These are phyloP conservation scores for Eutrema salsugineum DNA, from an alignment of 441 rosid genomes.

Conservation along the genomic window DNA sequence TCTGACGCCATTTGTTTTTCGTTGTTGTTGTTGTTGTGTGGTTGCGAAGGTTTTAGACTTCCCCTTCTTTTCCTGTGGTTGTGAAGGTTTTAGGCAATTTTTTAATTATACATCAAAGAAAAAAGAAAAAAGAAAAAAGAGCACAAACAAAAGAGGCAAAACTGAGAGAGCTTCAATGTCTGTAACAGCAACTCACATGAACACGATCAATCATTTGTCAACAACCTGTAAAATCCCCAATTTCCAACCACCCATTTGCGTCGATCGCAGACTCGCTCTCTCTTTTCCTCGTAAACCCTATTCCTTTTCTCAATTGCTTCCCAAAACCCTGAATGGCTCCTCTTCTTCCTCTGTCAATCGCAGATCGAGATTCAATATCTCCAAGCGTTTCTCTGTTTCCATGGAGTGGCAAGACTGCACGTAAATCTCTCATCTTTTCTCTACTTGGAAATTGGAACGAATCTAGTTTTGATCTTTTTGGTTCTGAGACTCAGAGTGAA, in stretches of 20 bases:
- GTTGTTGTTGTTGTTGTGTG: too few species aligned
- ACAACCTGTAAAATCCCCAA: not conserved
- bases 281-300: not conserved
- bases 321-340: constrained; percentile 13
- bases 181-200: constrained; percentile 16
- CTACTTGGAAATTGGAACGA: not conserved
- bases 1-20: too few species aligned
- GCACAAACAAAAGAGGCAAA: not conserved
- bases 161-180: constrained; percentile 17
- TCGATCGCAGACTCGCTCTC: not conserved
- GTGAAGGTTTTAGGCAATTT: not conserved
- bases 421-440: not conserved
- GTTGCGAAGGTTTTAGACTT: too few species aligned
- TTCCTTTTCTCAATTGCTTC: not conserved
- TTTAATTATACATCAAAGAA: not conserved
- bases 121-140: not conserved
- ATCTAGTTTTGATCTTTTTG: not conserved
- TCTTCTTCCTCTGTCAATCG: constrained; percentile 8
- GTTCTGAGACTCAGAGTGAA: constrained; percentile 49
- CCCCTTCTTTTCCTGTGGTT: not conserved
- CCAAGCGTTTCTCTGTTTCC: constrained; percentile 24
- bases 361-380: constrained; percentile 8
- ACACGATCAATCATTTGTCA: constrained; percentile 17
- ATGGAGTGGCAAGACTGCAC: constrained; percentile 40
- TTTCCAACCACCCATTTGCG: constrained; percentile 8